Base-by-base conservation (phyloP, 2,329 filamentous ascomycete genomes). In the Colletotrichum liriopes region DNA sequence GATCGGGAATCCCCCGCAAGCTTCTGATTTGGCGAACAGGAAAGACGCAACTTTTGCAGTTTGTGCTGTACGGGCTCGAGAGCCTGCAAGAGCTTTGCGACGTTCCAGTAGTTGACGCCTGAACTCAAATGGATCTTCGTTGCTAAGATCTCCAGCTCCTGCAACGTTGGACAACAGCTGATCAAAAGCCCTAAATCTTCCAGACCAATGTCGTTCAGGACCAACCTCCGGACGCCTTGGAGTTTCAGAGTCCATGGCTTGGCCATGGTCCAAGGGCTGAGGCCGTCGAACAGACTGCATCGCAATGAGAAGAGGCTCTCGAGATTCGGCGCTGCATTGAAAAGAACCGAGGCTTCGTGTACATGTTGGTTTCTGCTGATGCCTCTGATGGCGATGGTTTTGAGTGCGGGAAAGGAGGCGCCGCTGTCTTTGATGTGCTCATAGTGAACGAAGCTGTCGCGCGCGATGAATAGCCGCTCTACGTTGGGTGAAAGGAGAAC, bases 241-340 rank as follows among this genome's bases (percentile, higher is more conserved):
- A 72, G 59, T 0, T 37, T 45, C 6, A 72, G 26, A 1, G 18
- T 47, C 58, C 69, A 72, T 16, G 58, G 69, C 14, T 47, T 64
- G 43, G 43, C 37, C 11, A 47, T 29, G 6, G 43, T 39, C 69
- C 69, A 68, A n/a, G 58, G 58, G 41, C 58, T 35, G 5, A 62
- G 32, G 1, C 65, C 69, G 37, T 64, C 69, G 7, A 72, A 68
- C 1, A 68, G 32, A 14, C 65, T 72, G 45, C 69, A 72, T n/a
- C 8, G 51, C 6, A 43, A 32, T 9, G 65, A 58, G 1, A 39
- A 29, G 12, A 72, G 52, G 0, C 35, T 52, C n/a, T 54, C 32
- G n/a, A 72, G 65, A 20, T 68, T 72, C 11, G 69, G 69, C 12
- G 65, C 65, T 16, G 69, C 65, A 20, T 14, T 51, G 37, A 72